Conservation (phyloP, 1,284 basidiomycete species). For the Irpex sp. region DNA sequence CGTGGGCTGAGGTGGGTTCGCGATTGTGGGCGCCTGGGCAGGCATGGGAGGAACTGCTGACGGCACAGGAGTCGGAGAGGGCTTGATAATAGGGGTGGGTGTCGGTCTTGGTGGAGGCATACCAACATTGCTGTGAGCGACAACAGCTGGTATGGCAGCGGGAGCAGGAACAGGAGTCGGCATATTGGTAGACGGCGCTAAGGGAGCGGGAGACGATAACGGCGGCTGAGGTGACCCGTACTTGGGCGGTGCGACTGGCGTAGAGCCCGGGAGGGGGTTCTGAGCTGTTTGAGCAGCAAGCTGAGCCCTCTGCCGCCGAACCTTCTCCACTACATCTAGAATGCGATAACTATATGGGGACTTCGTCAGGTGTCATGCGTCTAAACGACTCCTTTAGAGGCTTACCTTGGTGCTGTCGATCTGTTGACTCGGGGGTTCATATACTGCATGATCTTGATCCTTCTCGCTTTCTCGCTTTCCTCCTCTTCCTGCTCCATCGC, state of each 20-base stretch:
- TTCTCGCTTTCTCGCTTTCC: constrained; percentile 64
- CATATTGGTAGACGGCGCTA: constrained; percentile 12
- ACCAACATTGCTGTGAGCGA: neutral
- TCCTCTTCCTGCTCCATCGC: constrained; percentile 67
- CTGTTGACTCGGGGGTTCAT: constrained; percentile 56
- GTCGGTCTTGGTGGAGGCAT: neutral
- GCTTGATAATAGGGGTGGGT: neutral
- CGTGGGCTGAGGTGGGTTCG: neutral
- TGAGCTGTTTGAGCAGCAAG: constrained; percentile 14
- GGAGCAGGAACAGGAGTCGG: constrained; percentile 13
- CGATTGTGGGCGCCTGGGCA: neutral
- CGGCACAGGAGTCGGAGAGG: neutral
- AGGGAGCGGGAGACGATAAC: constrained; percentile 11
- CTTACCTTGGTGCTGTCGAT: constrained; percentile 18
- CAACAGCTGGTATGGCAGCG: constrained; percentile 13
- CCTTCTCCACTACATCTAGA: constrained; percentile 40
- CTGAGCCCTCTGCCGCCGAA: constrained; percentile 9
- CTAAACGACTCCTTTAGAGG: neutral
- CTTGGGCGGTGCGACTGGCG: constrained; percentile 18
- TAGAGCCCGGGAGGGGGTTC: constrained; percentile 1
- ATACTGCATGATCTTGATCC: constrained; percentile 70
- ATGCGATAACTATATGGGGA: constrained; percentile 44
- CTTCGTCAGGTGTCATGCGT: constrained; percentile 7
- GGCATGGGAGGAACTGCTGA: neutral
- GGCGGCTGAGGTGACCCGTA: constrained; percentile 13